phyloP scores from a whole-genome alignment of 1,284 basidiomycete genomes.

The Ustilago trichophora region DNA sequence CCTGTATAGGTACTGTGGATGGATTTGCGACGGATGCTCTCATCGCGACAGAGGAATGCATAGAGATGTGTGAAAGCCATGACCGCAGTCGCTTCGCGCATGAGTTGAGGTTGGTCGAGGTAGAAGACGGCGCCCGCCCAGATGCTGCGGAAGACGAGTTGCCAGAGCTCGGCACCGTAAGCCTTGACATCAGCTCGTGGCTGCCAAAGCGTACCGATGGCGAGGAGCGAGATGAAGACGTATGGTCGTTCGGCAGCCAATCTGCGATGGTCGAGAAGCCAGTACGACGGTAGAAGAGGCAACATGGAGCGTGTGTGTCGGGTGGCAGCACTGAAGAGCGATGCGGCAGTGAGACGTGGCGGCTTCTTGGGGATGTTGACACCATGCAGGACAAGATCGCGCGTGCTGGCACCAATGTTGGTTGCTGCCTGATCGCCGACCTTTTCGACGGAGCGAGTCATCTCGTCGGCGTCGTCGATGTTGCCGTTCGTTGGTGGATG shows the following conservation, averaged over 20 bases:
- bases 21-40: slow-evolving; percentile 32
- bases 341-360: slow-evolving; percentile 35
- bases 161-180: slow-evolving; percentile 45
- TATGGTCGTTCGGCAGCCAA: slow-evolving; percentile 37
- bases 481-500: slow-evolving; percentile 5
- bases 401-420: slow-evolving; percentile 41
- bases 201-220: slow-evolving; percentile 43
- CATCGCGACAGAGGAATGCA: slow-evolving; percentile 32
- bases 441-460: slow-evolving; percentile 38
- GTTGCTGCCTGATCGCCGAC: slow-evolving; percentile 42
- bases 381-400: slow-evolving; percentile 45
- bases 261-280: slow-evolving; percentile 38
- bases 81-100: slow-evolving; percentile 38
- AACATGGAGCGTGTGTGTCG: slow-evolving; percentile 30
- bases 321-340: slow-evolving; percentile 40
- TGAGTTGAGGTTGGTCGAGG: slow-evolving; percentile 36
- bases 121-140: slow-evolving; percentile 47
- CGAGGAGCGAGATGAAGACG: slow-evolving; percentile 35
- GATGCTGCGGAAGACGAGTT: slow-evolving; percentile 44
- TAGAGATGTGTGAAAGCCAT: slow-evolving; percentile 33
- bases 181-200: slow-evolving; percentile 38
- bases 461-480: slow-evolving; percentile 37
- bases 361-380: slow-evolving; percentile 52
- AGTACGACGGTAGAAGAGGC: slow-evolving; percentile 35
- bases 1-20: slow-evolving; percentile 42